Evolutionary conservation across 345 rosid species (phyloP).

Genomic region (Brassica nigra): DNA sequence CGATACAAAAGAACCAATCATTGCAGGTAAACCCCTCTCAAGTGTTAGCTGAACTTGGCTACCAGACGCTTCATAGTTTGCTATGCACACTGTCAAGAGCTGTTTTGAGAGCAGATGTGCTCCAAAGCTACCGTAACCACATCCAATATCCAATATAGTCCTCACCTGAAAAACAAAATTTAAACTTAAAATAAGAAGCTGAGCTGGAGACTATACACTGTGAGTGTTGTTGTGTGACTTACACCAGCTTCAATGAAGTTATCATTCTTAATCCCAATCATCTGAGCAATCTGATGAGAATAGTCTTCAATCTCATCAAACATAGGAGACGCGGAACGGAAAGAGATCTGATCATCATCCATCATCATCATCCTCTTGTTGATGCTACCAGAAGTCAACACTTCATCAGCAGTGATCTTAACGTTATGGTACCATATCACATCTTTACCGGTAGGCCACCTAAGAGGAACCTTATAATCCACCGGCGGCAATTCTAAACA

Average conservation of each 20-base stretch:
- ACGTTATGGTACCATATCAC: slow-evolving; percentile 89
- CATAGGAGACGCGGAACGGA: slow-evolving; percentile 83
- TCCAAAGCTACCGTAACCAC: slow-evolving; percentile 99
- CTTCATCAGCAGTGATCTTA: slow-evolving; percentile 87
- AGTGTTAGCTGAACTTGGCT: slow-evolving; percentile 98
- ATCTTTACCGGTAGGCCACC: slow-evolving; percentile 98
- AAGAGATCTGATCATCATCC: slow-evolving; percentile 95
- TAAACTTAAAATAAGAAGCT: not conserved
- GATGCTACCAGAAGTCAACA: slow-evolving; percentile 91
- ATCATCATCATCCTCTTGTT: slow-evolving; percentile 99
- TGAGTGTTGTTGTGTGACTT: slow-evolving; percentile 33
- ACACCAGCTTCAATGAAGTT: slow-evolving; percentile 90
- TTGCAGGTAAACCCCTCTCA: slow-evolving; percentile 98
- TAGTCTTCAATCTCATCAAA: slow-evolving; percentile 97
- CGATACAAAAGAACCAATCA: slow-evolving; percentile 80
- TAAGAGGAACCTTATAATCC: slow-evolving; percentile 82
- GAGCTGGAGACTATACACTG: not conserved
- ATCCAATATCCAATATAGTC: slow-evolving; percentile 94
- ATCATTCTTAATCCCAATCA: slow-evolving; percentile 87
- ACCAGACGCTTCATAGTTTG: slow-evolving; percentile 90
- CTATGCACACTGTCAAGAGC: slow-evolving; percentile 92
- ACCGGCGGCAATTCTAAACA: slow-evolving; percentile 78
- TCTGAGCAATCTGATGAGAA: slow-evolving; percentile 96
- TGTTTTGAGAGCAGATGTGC: slow-evolving; percentile 86
- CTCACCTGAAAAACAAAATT: slow-evolving; percentile 61